Evolutionary conservation across 2,329 filamentous ascomycete genomes (phyloP).

Genomic region (Elsinoe necatrix): DNA sequence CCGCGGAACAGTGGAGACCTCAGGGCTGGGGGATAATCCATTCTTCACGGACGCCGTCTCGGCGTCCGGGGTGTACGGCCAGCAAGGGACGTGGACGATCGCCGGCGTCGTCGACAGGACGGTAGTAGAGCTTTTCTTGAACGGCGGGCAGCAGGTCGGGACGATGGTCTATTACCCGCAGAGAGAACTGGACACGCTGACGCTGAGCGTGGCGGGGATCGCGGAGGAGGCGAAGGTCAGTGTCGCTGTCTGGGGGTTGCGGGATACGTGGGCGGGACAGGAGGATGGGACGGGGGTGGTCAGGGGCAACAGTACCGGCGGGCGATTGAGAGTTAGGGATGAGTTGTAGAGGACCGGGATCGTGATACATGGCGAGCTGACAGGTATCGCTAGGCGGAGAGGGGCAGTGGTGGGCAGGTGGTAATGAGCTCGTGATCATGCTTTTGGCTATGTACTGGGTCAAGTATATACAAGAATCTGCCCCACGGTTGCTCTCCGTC

Average conservation of each 20-base stretch:
- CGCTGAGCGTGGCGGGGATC: slow-evolving; percentile 30
- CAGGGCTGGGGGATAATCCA: slow-evolving; percentile 33
- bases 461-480: neutral
- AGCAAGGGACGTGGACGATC: slow-evolving; percentile 33
- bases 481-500: no score
- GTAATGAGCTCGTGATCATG: neutral
- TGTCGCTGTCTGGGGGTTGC: slow-evolving; percentile 34
- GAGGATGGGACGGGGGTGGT: slow-evolving; percentile 30
- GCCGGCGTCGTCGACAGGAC: slow-evolving; percentile 47
- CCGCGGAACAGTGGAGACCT: slow-evolving; percentile 40
- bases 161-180: slow-evolving; percentile 47
- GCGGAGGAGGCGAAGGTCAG: slow-evolving; percentile 31
- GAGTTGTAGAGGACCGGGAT: neutral
- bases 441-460: neutral
- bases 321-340: neutral
- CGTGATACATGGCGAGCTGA: neutral
- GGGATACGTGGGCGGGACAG: slow-evolving; percentile 31
- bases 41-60: slow-evolving; percentile 51
- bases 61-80: slow-evolving; percentile 25
- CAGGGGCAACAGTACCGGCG: slow-evolving; percentile 28
- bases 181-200: slow-evolving; percentile 34
- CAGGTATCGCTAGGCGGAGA: no score
- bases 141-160: slow-evolving; percentile 42
- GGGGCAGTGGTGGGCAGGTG: neutral
- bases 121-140: slow-evolving; percentile 49